These are phyloP conservation scores for Ophiostoma ulmi DNA, from an alignment of 2,329 filamentous ascomycete genomes.

Conservation along the genomic window DNA sequence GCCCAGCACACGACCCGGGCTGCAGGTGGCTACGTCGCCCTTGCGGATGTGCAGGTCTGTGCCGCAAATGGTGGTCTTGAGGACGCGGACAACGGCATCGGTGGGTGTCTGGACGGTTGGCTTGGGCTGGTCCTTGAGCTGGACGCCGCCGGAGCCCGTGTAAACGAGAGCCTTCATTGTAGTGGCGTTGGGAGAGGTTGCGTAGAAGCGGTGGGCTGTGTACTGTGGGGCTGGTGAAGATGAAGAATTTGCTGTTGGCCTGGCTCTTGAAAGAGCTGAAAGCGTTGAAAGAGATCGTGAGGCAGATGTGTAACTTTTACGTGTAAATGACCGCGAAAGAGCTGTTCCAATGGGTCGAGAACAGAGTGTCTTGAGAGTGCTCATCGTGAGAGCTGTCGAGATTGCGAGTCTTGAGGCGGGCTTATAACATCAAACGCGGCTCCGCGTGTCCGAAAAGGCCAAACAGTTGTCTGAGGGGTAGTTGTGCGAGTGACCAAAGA, in stretches of 20 bases:
- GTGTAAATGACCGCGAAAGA: background rate
- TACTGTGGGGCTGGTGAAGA: background rate
- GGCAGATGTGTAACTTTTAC: background rate
- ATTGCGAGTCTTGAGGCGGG: background rate
- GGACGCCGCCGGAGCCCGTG: conserved; percentile 33
- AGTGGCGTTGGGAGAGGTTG: background rate
- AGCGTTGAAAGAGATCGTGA: background rate
- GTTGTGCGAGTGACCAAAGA: background rate
- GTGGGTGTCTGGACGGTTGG: conserved; percentile 40
- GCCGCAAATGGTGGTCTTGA: conserved; percentile 49
- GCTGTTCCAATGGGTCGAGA: background rate
- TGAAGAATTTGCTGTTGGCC: background rate
- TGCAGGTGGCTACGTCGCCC: conserved; percentile 47
- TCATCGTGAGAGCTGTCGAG: background rate
- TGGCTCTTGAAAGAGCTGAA: background rate
- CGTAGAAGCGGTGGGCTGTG: background rate
- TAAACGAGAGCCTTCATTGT: conserved; percentile 49
- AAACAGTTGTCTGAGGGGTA: background rate
- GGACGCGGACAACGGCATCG: conserved; percentile 47
- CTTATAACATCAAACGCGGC: background rate
- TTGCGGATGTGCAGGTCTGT: conserved; percentile 53
- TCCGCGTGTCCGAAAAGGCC: background rate
- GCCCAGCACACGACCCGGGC: conserved; percentile 44
- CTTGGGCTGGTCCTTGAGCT: conserved; percentile 39
- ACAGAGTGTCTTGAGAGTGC: background rate